Evolutionary conservation across 192 early-diverging fungal genomes (phyloP).

Genomic region (Coemansia sp.): DNA sequence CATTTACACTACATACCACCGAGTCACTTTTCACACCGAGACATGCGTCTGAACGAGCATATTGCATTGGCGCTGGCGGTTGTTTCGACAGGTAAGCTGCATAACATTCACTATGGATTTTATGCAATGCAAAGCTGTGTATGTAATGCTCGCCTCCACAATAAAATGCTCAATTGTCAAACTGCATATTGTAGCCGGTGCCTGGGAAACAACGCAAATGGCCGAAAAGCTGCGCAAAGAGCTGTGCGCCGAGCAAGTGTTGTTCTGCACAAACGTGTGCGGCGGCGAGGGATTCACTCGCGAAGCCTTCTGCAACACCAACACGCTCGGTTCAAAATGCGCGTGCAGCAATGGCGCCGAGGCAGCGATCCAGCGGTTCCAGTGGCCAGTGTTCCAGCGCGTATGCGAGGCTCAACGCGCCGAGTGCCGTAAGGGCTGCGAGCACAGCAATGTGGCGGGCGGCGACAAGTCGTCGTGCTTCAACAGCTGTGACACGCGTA

Average conservation of each 20-base stretch:
- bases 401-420: conserved; percentile 49
- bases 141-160: background rate
- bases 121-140: conserved; percentile 5
- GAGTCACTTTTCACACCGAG: conserved; percentile 3
- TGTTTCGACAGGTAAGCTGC: conserved; percentile 29
- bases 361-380: conserved; percentile 46
- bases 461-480: conserved; percentile 43
- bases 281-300: conserved; percentile 44
- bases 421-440: conserved; percentile 44
- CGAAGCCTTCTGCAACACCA: conserved; percentile 54
- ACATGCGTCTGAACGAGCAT: conserved; percentile 27
- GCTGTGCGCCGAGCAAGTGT: conserved; percentile 53
- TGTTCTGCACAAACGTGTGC: conserved; percentile 54
- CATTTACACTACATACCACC: conserved; percentile 4
- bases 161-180: background rate
- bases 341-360: conserved; percentile 51
- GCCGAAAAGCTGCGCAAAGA: conserved; percentile 54
- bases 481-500: conserved; percentile 43
- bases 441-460: conserved; percentile 25
- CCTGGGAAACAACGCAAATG: conserved; percentile 51
- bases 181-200: conserved; percentile 21
- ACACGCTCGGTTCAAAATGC: conserved; percentile 52
- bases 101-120: background rate
- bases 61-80: conserved; percentile 20
- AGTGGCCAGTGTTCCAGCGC: conserved; percentile 56